Base-by-base conservation (phyloP, 805 yeast species). In the Ogataea parapolymorpha region DNA sequence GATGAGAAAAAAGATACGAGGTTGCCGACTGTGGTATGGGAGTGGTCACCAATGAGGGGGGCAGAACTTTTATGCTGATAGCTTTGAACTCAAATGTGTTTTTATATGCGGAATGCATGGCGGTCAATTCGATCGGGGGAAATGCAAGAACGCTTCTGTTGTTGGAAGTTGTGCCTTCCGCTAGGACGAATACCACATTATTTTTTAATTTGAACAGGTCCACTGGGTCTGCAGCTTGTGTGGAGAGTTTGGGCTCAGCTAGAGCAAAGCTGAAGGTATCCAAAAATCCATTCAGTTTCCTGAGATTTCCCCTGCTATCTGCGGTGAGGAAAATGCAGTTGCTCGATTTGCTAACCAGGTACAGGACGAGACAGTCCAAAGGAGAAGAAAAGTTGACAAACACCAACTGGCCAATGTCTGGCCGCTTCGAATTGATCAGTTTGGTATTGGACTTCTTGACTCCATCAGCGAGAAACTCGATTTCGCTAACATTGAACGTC, bases 161-260 rank as follows among this genome's bases (percentile, higher is more conserved):
- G 57, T 90, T 91, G 0, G 95, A 79, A 0, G 95, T 72, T 0
- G 95, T 85, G 0, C 95, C 95, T 55, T 89, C 97, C 3, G 82
- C 70, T 43, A 88, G 78, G 16, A 84, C 50, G 38, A 73, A 80
- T 4, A 79, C 69, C 0, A 70, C 64, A 30, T 73, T 71, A n/a
- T 70, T 67, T 3, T 59, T 56, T 15, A 62, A 53, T 22, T 57
- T 49, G 1, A 51, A 32, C 16, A 65, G 41, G 28, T 59, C 62
- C 10, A 42, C 36, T 1, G 37, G n/a, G 3, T 22, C 27, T n/a
- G 22, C 33, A 17, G 26, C 23, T 14, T 11, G 15, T 9, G 35
- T 7, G 35, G 25, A 26, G n/a, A 39, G n/a, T 11, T 11, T 20
- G 16, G 53, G 51, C 7, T 35, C 31, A 5, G n/a, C 22, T 12